Base-by-base conservation (phyloP, 257 asterid genomes). In the Asclepias syriaca region DNA sequence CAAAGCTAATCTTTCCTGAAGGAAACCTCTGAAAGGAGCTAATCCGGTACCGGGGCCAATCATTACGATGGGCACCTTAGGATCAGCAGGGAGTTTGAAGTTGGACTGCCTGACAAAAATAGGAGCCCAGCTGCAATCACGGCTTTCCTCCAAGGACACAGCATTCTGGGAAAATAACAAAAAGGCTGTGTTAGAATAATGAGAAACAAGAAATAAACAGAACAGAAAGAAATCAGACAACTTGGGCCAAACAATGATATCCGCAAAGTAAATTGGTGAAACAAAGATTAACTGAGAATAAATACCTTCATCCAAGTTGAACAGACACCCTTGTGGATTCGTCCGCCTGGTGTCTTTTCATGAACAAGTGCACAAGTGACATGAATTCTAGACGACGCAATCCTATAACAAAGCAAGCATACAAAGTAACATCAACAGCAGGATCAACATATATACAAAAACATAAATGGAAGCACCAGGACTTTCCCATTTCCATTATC, bases 291-390 rank as follows among this genome's bases (percentile, higher is more conserved):
- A 66, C 11, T 48, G 32, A 55, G 4, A 74, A 53, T 43, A 65
- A 72, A 54, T 86, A 92, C 99, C 98, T 92, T 92, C 89, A 95
- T 95, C 99, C 99, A 95, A 27, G 99, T 95, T 19, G 99, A 95
- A 85, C 99, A 95, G 61, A 95, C 83, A 75, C 99, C 99, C 87
- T 86, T 90, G 88, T 95, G 98, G 78, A 95, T 74, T 69, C 96
- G 75, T 77, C 99, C 99, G 4, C 95, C 72, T 10, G 97, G 97
- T 22, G 89, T 92, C 85, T 85, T 90, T 79, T 92, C 99, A 63
- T 85, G 70, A 55, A 95, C 99, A 80, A 95, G 81, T 10, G 99
- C 94, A 81, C 98, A 95, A 40, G 99, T 92, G 21, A 92, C 98
- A 18, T 92, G 97, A 66, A 95, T 90, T 86, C 98, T 89, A 22